Evolutionary conservation across 164 flowering plant genomes (phyloP).

Genomic region (Tinospora cordifolia): DNA sequence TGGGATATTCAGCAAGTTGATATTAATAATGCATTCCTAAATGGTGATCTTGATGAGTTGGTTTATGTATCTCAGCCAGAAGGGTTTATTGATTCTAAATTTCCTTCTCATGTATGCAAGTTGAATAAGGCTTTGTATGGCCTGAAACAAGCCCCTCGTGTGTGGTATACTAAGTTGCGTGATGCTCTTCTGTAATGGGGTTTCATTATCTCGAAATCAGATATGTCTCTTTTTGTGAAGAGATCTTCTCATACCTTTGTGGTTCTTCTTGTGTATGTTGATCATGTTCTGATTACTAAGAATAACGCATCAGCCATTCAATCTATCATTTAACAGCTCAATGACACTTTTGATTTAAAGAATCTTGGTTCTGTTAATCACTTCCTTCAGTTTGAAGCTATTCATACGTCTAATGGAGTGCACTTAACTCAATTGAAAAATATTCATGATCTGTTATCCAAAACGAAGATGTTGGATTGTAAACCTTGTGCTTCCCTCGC

Average conservation of each 20-base stretch:
- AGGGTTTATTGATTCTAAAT: too few relatives aligned
- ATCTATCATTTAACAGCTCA: too few relatives aligned
- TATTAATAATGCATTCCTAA: background rate
- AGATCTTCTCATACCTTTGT: background rate
- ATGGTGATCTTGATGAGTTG: too few relatives aligned
- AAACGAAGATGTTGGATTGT: background rate
- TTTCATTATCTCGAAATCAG: background rate
- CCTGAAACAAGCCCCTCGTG: conserved; percentile 12
- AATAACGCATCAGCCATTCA: background rate
- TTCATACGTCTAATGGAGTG: background rate
- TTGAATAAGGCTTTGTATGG: conserved; percentile 1
- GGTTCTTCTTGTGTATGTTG: background rate
- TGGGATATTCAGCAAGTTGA: background rate
- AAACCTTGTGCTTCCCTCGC: background rate
- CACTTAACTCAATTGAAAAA: background rate
- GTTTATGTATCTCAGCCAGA: background rate
- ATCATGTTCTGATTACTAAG: conserved; percentile 1
- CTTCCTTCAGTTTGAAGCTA: background rate
- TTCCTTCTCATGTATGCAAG: too few relatives aligned
- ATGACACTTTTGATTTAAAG: background rate
- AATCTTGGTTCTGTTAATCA: background rate
- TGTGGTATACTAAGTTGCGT: conserved; percentile 4
- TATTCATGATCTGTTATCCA: too few relatives aligned
- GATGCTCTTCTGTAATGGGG: background rate
- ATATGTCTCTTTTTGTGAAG: background rate